These are phyloP conservation scores for Russula emetica DNA, from an alignment of 768 basidiomycete genomes.

Conservation along the genomic window DNA sequence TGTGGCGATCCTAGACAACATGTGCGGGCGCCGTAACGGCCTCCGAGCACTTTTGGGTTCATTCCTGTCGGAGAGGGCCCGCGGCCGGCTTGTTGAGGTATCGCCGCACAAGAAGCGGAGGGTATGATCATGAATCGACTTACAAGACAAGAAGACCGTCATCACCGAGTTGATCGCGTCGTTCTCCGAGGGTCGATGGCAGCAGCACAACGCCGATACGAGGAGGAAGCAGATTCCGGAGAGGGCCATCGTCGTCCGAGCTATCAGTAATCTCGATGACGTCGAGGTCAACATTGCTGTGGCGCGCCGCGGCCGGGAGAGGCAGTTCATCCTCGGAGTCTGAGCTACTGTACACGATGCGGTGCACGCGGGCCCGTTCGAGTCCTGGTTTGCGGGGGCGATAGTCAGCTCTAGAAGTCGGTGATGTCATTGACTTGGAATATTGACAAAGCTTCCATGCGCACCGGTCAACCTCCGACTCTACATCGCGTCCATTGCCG, in stretches of 20 bases:
- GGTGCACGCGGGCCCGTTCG: constrained; percentile 12
- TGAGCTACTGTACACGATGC: constrained; percentile 21
- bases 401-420: not conserved
- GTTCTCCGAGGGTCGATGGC: not conserved
- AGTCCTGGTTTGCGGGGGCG: not conserved
- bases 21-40: constrained; percentile 12
- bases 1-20: not conserved
- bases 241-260: constrained; percentile 6
- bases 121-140: not conserved
- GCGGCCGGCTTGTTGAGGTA: not conserved
- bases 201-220: not conserved
- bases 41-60: constrained; percentile 15
- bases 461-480: constrained; percentile 18
- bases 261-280: constrained; percentile 22
- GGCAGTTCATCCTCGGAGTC: constrained; percentile 3
- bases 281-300: not conserved
- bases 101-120: too few species aligned
- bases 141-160: constrained; percentile 15
- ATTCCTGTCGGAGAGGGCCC: not conserved
- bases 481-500: not conserved
- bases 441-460: not conserved
- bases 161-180: not conserved
- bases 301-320: not conserved
- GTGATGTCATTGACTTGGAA: not conserved
- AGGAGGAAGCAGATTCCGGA: not conserved